Percentiles rank a stretch among this genome's conserved stretches.
phyloP scores from a whole-genome alignment of 1,139 yeast species.

The Debaryomycetaceae sp. region DNA sequence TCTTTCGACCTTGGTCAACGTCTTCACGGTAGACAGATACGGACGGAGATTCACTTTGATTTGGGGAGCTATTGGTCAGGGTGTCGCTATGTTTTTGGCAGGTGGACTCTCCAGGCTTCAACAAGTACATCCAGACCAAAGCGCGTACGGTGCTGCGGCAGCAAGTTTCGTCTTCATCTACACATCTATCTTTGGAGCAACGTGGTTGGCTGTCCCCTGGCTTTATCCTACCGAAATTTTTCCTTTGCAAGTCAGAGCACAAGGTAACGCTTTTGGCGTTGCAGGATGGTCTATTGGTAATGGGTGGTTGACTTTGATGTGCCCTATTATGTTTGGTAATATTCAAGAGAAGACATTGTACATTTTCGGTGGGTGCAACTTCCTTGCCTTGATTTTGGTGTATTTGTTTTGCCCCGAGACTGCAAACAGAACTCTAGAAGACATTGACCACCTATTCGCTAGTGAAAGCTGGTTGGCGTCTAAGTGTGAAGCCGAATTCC shows the following conservation, averaged over 20 bases:
- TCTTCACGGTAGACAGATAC: conserved; percentile 52
- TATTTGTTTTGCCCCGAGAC: conserved; percentile 54
- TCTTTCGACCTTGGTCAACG: conserved; percentile 53
- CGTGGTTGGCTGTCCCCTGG: conserved; percentile 38
- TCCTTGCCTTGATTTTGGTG: conserved; percentile 12
- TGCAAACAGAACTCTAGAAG: conserved; percentile 59
- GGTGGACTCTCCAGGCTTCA: conserved; percentile 32
- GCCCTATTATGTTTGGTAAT: conserved; percentile 41
- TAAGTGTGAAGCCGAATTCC: conserved; percentile 6
- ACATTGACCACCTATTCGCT: conserved; percentile 38
- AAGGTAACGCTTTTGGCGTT: conserved; percentile 45
- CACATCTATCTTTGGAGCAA: conserved; percentile 26
- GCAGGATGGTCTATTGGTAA: conserved; percentile 47
- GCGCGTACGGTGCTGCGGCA: conserved; percentile 42
- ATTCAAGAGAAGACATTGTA: conserved; percentile 40
- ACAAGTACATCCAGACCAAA: conserved; percentile 20
- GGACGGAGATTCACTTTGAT: conserved; percentile 57
- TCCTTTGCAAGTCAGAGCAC: conserved; percentile 50
- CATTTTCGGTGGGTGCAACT: conserved; percentile 31
- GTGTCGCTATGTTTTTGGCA: conserved; percentile 32
- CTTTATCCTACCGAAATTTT: conserved; percentile 53
- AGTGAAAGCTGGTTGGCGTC: conserved; percentile 8
- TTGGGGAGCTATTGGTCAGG: conserved; percentile 44
- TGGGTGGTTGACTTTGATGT: conserved; percentile 46
- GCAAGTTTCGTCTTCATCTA: conserved; percentile 43